Evolutionary conservation across 441 rosid species (phyloP).

Genomic region (Pelargonium citronellum): DNA sequence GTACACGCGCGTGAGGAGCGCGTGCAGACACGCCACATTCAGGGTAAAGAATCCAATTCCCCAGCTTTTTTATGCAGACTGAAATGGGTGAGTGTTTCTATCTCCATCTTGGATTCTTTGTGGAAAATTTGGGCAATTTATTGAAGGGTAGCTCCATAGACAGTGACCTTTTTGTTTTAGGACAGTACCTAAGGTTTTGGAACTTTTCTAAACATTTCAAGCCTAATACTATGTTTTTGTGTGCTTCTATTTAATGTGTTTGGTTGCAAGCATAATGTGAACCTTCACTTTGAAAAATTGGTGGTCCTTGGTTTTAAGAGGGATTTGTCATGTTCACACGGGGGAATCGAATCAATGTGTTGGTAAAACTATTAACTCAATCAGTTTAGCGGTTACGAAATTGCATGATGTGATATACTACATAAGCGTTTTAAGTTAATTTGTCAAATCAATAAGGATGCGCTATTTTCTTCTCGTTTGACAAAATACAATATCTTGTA

Average conservation of each 20-base stretch:
- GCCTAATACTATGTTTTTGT: background rate
- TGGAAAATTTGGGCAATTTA: background rate
- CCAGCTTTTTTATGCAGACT: background rate
- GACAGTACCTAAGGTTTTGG: background rate
- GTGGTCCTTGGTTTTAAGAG: background rate
- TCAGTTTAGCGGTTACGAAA: too few relatives aligned
- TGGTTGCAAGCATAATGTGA: slow-evolving; percentile 2
- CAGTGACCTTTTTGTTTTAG: background rate
- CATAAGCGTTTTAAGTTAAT: too few relatives aligned
- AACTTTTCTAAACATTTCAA: background rate
- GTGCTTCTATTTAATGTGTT: background rate
- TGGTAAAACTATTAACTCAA: too few relatives aligned
- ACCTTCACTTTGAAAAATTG: background rate
- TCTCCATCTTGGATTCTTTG: background rate
- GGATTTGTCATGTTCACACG: too few relatives aligned
- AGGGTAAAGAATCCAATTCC: slow-evolving; percentile 4
- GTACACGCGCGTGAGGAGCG: background rate
- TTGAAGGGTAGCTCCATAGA: slow-evolving; percentile 1
- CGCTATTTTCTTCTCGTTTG: too few relatives aligned
- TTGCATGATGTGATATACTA: too few relatives aligned
- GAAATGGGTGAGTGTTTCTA: background rate
- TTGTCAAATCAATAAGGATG: too few relatives aligned
- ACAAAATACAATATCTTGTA: too few relatives aligned
- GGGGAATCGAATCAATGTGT: too few relatives aligned
- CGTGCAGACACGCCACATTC: background rate